A percentile compares a stretch with the other conserved stretches of the same genome.
These are phyloP conservation scores for Sporothrix phasma DNA, from an alignment of 2,329 filamentous ascomycete species.

Conservation along the genomic window DNA sequence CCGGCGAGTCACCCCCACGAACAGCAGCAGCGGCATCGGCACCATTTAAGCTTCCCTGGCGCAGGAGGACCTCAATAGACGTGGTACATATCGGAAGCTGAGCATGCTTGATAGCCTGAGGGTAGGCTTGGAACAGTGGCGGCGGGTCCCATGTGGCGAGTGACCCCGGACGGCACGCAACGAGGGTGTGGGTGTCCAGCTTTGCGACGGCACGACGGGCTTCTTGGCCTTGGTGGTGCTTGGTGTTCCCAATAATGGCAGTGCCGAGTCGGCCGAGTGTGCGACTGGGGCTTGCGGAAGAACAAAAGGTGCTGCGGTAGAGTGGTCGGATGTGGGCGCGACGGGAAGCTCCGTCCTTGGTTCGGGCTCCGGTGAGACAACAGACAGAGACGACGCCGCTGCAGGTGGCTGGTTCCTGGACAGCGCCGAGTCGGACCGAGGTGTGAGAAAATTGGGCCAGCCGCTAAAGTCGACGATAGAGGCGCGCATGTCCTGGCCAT, in stretches of 20 bases:
- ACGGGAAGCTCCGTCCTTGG: background rate
- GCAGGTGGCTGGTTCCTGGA: constrained; percentile 15
- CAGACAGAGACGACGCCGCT: background rate
- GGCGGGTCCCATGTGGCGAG: constrained; percentile 53
- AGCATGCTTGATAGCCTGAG: constrained; percentile 69
- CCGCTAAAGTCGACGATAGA: constrained; percentile 37
- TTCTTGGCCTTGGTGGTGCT: constrained; percentile 22
- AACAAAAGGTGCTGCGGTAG: background rate
- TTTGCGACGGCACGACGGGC: constrained; percentile 20
- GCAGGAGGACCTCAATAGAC: constrained; percentile 59
- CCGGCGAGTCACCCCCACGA: constrained; percentile 17
- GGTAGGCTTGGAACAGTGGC: constrained; percentile 77
- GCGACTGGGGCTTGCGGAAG: background rate
- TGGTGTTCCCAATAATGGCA: background rate
- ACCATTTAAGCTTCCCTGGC: constrained; percentile 45
- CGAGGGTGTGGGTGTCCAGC: constrained; percentile 17
- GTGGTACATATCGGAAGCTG: constrained; percentile 57
- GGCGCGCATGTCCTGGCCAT: constrained; percentile 29
- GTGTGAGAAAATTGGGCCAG: constrained; percentile 32
- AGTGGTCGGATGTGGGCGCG: background rate
- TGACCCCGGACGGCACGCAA: constrained; percentile 23
- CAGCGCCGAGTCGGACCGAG: constrained; percentile 29
- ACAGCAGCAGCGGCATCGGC: constrained; percentile 21
- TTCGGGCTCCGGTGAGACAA: background rate
- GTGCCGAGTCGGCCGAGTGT: background rate